Evolutionary conservation across 2,329 filamentous ascomycete genomes (phyloP).

Genomic region (Ophiostoma ulmi): DNA sequence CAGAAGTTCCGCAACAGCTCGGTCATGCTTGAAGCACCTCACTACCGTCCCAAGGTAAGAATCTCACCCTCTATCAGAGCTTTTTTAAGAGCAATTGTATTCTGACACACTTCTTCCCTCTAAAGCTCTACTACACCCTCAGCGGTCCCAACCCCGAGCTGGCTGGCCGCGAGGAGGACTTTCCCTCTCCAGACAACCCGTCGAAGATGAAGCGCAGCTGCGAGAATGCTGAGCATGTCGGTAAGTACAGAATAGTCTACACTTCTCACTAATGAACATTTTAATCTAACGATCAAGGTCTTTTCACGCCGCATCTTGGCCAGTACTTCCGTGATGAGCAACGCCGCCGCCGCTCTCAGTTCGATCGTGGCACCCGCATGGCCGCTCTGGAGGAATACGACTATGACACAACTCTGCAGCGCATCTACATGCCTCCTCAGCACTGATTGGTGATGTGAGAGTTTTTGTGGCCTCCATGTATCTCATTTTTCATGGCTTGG

Average conservation of each 20-base stretch:
- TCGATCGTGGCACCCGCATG: constrained; percentile 72
- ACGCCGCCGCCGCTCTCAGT: constrained; percentile 70
- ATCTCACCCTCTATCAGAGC: not conserved
- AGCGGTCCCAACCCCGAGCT: constrained; percentile 46
- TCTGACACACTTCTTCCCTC: not conserved
- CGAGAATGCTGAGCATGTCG: constrained; percentile 80
- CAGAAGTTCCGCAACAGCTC: constrained; percentile 97
- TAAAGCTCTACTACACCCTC: constrained; percentile 49
- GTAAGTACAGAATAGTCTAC: constrained; percentile 44
- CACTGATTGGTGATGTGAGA: constrained; percentile 24
- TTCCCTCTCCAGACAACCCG: constrained; percentile 75
- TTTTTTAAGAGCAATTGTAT: too few species aligned
- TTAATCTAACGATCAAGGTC: constrained; percentile 43
- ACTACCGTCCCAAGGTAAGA: constrained; percentile 75
- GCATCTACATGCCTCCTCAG: constrained; percentile 28
- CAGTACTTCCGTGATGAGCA: constrained; percentile 71
- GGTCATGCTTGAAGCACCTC: constrained; percentile 80
- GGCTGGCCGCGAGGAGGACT: constrained; percentile 66
- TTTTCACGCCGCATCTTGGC: constrained; percentile 74
- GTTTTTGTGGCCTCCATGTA: not conserved
- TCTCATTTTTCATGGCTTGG: not conserved
- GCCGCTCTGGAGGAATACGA: constrained; percentile 62
- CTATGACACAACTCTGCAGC: constrained; percentile 42
- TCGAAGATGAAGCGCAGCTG: constrained; percentile 84
- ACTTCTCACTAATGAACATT: not conserved